Conservation (phyloP, 108 stramenopile genomes). For the Cyclotella atomus region DNA sequence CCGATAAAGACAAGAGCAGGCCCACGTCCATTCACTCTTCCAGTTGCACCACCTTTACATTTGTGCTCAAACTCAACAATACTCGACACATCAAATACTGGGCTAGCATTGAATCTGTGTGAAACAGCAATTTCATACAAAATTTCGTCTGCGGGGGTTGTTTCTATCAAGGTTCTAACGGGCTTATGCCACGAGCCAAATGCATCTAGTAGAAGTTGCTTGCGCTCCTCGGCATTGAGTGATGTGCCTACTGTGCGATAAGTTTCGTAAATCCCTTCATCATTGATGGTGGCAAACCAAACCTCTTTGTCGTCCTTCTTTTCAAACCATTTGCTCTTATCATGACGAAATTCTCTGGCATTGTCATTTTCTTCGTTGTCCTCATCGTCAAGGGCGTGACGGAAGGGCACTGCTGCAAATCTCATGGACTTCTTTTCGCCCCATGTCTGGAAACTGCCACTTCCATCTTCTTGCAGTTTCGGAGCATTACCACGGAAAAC, state of each 20-base stretch:
- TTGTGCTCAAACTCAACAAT: slow-evolving; percentile 48
- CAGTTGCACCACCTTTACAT: background rate
- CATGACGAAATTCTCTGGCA: slow-evolving; percentile 10
- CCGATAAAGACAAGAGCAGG: slow-evolving; percentile 78
- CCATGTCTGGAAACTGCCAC: slow-evolving; percentile 86
- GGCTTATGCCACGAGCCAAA: slow-evolving; percentile 88
- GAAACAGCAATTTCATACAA: slow-evolving; percentile 79
- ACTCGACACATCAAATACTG: slow-evolving; percentile 69
- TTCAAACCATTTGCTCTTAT: slow-evolving; percentile 13
- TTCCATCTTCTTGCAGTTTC: slow-evolving; percentile 56
- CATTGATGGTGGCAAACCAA: slow-evolving; percentile 89
- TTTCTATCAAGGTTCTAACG: slow-evolving; percentile 67
- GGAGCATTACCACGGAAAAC: slow-evolving; percentile 88
- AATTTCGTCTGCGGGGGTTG: slow-evolving; percentile 83
- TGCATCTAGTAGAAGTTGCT: slow-evolving; percentile 61
- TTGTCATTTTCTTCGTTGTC: slow-evolving; percentile 17
- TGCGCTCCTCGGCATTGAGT: slow-evolving; percentile 53
- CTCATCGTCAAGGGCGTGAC: slow-evolving; percentile 33
- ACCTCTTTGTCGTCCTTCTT: slow-evolving; percentile 62
- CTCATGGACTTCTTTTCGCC: slow-evolving; percentile 76
- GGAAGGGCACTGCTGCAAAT: slow-evolving; percentile 87
- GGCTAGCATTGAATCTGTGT: slow-evolving; percentile 67
- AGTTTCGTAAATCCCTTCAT: slow-evolving; percentile 37
- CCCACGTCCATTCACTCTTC: slow-evolving; percentile 51
- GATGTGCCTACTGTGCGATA: slow-evolving; percentile 42